These are phyloP conservation scores for Phlegmacium glaucopus DNA, from an alignment of 768 basidiomycete species.

Conservation along the genomic window DNA sequence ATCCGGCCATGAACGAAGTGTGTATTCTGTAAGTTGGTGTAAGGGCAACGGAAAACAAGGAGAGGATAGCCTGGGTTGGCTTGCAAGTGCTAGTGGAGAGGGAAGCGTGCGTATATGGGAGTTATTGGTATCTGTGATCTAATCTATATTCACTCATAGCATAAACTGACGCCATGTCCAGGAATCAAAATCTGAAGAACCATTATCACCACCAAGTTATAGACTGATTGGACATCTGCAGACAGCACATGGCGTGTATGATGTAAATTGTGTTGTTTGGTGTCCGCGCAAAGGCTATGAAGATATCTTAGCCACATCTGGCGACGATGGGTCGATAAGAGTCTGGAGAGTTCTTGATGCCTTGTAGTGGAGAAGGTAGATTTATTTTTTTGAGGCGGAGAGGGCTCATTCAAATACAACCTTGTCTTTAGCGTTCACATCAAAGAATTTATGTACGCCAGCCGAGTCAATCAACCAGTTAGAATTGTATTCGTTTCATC, in stretches of 20 bases:
- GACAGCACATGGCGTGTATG: slow-evolving; percentile 76
- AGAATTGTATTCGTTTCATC: too few species aligned
- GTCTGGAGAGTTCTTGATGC: slow-evolving; percentile 57
- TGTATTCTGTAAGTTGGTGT: slow-evolving; percentile 84
- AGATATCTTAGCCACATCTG: slow-evolving; percentile 74
- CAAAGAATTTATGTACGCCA: too few species aligned
- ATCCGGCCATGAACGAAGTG: slow-evolving; percentile 63
- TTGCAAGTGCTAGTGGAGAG: slow-evolving; percentile 86
- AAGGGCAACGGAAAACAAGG: slow-evolving; percentile 13
- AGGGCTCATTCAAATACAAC: too few species aligned
- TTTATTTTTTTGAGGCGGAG: background rate
- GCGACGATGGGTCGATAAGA: slow-evolving; percentile 79
- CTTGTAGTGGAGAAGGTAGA: background rate
- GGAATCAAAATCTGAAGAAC: slow-evolving; percentile 22
- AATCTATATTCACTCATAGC: too few species aligned
- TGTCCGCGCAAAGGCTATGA: slow-evolving; percentile 64
- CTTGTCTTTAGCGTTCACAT: too few species aligned
- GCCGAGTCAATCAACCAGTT: too few species aligned
- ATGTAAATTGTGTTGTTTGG: slow-evolving; percentile 86
- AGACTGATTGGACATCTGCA: slow-evolving; percentile 55
- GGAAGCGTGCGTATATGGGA: slow-evolving; percentile 83
- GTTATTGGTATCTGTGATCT: slow-evolving; percentile 45
- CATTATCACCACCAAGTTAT: slow-evolving; percentile 18
- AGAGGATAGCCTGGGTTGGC: slow-evolving; percentile 61
- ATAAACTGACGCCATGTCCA: slow-evolving; percentile 6